Conservation (phyloP, 1,284 basidiomycete species). For the Xerocomus nothofagi region DNA sequence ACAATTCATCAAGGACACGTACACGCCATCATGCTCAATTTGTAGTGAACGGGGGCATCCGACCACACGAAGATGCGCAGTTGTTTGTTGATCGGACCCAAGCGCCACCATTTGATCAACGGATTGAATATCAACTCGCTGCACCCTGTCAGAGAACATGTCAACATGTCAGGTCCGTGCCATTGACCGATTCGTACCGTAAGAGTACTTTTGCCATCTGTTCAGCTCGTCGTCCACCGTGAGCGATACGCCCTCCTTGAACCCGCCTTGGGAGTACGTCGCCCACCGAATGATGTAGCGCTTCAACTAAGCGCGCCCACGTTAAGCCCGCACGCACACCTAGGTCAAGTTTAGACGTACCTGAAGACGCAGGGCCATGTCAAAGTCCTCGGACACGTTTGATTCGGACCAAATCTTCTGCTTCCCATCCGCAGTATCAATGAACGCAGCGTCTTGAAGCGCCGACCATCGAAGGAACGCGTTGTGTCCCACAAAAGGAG, state of each 20-base stretch:
- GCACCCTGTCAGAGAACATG: conserved; percentile 25
- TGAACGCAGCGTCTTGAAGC: conserved; percentile 74
- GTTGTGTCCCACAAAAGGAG: conserved; percentile 88
- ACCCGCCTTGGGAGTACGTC: conserved; percentile 76
- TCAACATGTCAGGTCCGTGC: conserved; percentile 1
- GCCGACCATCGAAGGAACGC: conserved; percentile 86
- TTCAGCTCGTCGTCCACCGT: conserved; percentile 80
- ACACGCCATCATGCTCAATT: conserved; percentile 74
- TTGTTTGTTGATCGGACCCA: conserved; percentile 78
- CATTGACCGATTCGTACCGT: conserved; percentile 59
- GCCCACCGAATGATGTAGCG: conserved; percentile 83
- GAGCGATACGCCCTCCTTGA: conserved; percentile 85
- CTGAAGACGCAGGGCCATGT: conserved; percentile 61
- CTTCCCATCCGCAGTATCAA: conserved; percentile 55
- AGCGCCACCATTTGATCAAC: conserved; percentile 64
- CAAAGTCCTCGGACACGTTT: conserved; percentile 87
- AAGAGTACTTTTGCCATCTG: conserved; percentile 86
- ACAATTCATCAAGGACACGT: conserved; percentile 42
- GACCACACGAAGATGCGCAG: conserved; percentile 77
- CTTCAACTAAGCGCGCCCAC: conserved; percentile 40
- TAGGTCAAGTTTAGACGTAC: conserved; percentile 1
- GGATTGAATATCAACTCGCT: conserved; percentile 82
- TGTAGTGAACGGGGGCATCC: conserved; percentile 76
- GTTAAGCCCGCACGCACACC: neutral
- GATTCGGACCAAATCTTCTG: conserved; percentile 82